Evolutionary conservation across 1,284 basidiomycete genomes (phyloP).

Genomic region (Puccinia novopanici): DNA sequence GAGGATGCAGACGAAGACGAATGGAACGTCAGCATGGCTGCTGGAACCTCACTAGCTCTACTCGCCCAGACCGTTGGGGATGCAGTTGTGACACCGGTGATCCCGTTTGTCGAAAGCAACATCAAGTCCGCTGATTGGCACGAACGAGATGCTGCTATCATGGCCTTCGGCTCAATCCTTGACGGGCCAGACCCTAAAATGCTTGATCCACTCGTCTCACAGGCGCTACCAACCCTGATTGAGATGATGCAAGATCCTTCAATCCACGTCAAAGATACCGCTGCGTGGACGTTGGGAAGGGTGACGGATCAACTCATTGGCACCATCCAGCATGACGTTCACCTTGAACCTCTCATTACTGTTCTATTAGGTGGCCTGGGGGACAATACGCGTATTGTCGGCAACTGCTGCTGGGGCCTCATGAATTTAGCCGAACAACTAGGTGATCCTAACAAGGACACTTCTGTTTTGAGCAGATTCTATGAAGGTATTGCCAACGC

Average conservation of each 20-base stretch:
- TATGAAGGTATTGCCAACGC: conserved; percentile 83
- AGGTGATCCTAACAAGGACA: conserved; percentile 65
- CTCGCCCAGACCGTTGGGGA: conserved; percentile 90
- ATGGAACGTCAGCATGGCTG: conserved; percentile 98
- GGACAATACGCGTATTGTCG: conserved; percentile 77
- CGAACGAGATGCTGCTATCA: conserved; percentile 91
- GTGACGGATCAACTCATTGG: conserved; percentile 88
- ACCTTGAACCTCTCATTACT: conserved; percentile 79
- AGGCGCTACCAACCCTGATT: conserved; percentile 90
- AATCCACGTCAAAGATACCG: conserved; percentile 89
- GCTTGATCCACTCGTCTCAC: conserved; percentile 85
- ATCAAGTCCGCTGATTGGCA: conserved; percentile 93
- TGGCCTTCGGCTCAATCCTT: conserved; percentile 96
- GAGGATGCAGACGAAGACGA: conserved; percentile 98
- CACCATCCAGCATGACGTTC: conserved; percentile 84
- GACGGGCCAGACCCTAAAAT: conserved; percentile 88
- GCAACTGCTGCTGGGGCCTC: conserved; percentile 94
- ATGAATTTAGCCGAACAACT: conserved; percentile 91
- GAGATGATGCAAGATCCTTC: conserved; percentile 90
- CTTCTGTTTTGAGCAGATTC: conserved; percentile 76
- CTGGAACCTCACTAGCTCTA: conserved; percentile 85
- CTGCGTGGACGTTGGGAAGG: conserved; percentile 94
- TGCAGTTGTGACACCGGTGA: conserved; percentile 83
- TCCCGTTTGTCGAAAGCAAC: conserved; percentile 96
- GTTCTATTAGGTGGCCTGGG: conserved; percentile 80